phyloP scores from a whole-genome alignment of 192 early-diverging fungal genomes.

The Coemansia pectinata region DNA sequence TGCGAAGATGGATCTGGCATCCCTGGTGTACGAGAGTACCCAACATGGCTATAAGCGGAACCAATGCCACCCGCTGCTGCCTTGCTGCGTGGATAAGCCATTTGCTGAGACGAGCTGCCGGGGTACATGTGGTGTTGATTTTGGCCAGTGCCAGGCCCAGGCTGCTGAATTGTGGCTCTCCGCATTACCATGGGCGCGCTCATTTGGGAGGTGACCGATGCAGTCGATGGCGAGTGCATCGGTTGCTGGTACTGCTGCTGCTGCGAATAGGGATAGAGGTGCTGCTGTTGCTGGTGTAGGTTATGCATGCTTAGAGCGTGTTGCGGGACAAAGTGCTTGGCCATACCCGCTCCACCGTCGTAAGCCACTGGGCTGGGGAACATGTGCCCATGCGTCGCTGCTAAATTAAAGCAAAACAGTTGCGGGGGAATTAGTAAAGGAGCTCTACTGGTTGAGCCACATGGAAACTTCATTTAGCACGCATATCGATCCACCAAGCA shows the following conservation, averaged over 20 bases:
- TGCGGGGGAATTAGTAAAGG: background rate
- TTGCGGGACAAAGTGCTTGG: background rate
- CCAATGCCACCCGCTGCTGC: background rate
- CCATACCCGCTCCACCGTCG: background rate
- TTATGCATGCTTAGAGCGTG: slow-evolving; percentile 1
- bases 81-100: slow-evolving; percentile 14
- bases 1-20: slow-evolving; percentile 11
- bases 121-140: background rate
- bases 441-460: background rate
- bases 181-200: slow-evolving; percentile 2
- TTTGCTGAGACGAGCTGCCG: slow-evolving; percentile 13
- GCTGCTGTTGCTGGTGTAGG: slow-evolving; percentile 12
- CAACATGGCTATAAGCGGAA: slow-evolving; percentile 22
- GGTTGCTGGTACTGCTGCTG: slow-evolving; percentile 3
- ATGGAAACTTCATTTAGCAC: background rate
- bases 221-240: background rate
- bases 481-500: background rate
- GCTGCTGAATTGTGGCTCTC: background rate
- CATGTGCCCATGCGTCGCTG: background rate
- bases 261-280: background rate
- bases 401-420: slow-evolving; percentile 1
- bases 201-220: background rate
- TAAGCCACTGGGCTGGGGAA: background rate
- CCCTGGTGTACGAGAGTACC: slow-evolving; percentile 5
- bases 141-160: background rate